phyloP scores from a whole-genome alignment of 169 alveolate genomes.

The Plasmodium yoelii region DNA sequence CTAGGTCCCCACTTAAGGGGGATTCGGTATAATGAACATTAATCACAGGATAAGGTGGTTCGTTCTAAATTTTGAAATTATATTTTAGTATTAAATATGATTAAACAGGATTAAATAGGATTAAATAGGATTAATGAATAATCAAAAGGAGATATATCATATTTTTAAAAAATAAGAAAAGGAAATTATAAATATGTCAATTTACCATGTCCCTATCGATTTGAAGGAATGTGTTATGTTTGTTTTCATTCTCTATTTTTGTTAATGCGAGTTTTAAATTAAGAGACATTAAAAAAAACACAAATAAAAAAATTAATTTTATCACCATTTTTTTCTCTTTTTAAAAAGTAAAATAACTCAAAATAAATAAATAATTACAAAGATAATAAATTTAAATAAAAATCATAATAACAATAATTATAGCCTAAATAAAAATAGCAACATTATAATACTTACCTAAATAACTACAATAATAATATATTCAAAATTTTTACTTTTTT shows the following conservation, averaged over 20 bases:
- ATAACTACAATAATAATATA: too few relatives aligned
- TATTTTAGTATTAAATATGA: not conserved
- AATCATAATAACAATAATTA: too few relatives aligned
- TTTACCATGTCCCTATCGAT: conserved; percentile 74
- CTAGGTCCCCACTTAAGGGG: conserved; percentile 37
- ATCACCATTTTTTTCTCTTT: conserved; percentile 37
- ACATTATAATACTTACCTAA: too few relatives aligned
- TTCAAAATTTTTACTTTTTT: not conserved
- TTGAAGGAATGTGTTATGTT: conserved; percentile 31
- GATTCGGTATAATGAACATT: conserved; percentile 60
- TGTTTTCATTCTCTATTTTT: conserved; percentile 10
- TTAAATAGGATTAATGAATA: not conserved
- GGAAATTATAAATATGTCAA: conserved; percentile 6
- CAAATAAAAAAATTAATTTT: conserved; percentile 20
- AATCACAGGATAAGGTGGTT: conserved; percentile 63
- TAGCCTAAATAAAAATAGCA: too few relatives aligned
- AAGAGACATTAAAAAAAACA: conserved; percentile 17
- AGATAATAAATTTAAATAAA: too few relatives aligned
- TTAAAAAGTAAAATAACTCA: not conserved
- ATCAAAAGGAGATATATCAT: not conserved
- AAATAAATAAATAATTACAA: too few relatives aligned
- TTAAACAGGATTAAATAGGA: too few relatives aligned
- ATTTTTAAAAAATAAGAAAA: not conserved
- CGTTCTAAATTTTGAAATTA: conserved; percentile 32
- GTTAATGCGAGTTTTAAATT: conserved; percentile 13